A percentile compares a stretch with the other conserved stretches of the same genome.
Evolutionary conservation across 768 basidiomycete species (phyloP).

Genomic region (Tricholoma matsutake): DNA sequence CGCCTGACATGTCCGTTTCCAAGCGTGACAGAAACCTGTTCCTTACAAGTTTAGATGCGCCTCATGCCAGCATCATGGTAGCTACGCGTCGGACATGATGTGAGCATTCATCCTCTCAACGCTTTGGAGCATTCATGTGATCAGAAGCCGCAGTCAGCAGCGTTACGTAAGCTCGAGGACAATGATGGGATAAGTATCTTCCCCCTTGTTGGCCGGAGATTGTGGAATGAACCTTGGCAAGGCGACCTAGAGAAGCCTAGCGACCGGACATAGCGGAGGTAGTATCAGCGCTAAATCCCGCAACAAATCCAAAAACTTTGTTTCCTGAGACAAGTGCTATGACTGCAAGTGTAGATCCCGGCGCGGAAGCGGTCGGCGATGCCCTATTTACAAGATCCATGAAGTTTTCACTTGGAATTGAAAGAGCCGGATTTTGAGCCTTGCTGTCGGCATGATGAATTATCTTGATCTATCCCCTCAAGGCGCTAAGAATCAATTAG

Average conservation of each 20-base stretch:
- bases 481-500: constrained; percentile 13
- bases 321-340: not conserved
- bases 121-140: not conserved
- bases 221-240: not conserved
- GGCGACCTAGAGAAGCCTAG: not conserved
- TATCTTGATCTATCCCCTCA: constrained; percentile 10
- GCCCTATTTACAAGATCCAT: not conserved
- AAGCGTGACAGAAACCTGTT: not conserved
- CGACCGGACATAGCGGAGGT: constrained; percentile 4
- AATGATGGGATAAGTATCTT: not conserved
- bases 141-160: not conserved
- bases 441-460: not conserved
- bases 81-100: constrained; percentile 3
- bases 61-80: constrained; percentile 1
- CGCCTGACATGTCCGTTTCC: not conserved
- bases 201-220: not conserved
- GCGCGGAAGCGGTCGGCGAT: not conserved
- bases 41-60: constrained; percentile 6
- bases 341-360: not conserved
- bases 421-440: not conserved
- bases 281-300: constrained; percentile 1
- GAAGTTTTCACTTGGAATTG: not conserved
- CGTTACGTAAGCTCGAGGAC: not conserved
- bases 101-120: not conserved
- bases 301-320: constrained; percentile 10